These are phyloP conservation scores for Aspergillus pseudonomiae DNA, from an alignment of 2,329 filamentous ascomycete species.

Conservation along the genomic window DNA sequence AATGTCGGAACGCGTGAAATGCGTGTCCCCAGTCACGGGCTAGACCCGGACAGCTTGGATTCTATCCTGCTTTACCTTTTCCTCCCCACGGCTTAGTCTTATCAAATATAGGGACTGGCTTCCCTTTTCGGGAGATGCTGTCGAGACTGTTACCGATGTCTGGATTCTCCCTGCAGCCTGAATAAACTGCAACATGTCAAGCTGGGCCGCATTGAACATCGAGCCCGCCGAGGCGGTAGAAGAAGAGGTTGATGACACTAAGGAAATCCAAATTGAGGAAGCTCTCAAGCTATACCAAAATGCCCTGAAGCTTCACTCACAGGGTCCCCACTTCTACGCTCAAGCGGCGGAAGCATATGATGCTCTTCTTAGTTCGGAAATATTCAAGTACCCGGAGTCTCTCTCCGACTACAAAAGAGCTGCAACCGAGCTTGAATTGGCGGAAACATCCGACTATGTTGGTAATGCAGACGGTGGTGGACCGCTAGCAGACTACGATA, in stretches of 20 bases:
- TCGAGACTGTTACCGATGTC: conserved; percentile 9
- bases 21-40: conserved; percentile 18
- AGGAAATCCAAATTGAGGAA: conserved; percentile 96
- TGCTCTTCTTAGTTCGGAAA: conserved; percentile 84
- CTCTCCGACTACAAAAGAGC: conserved; percentile 79
- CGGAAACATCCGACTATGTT: conserved; percentile 44
- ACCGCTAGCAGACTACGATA: conserved; percentile 55
- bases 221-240: conserved; percentile 89
- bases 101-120: conserved; percentile 1
- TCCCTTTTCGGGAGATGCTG: conserved; percentile 26
- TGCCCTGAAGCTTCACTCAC: conserved; percentile 87
- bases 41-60: conserved; percentile 7
- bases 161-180: conserved; percentile 20
- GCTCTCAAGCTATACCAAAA: conserved; percentile 91
- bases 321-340: conserved; percentile 74
- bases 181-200: conserved; percentile 46
- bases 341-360: conserved; percentile 82
- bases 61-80: conserved; percentile 6
- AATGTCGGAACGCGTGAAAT: conserved; percentile 24
- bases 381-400: conserved; percentile 89
- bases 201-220: conserved; percentile 88
- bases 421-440: conserved; percentile 50
- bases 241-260: conserved; percentile 91
- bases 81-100: conserved; percentile 4
- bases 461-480: conserved; percentile 26